These are phyloP conservation scores for Smittium culicis DNA, from an alignment of 371 early-diverging fungal species.

Conservation along the genomic window DNA sequence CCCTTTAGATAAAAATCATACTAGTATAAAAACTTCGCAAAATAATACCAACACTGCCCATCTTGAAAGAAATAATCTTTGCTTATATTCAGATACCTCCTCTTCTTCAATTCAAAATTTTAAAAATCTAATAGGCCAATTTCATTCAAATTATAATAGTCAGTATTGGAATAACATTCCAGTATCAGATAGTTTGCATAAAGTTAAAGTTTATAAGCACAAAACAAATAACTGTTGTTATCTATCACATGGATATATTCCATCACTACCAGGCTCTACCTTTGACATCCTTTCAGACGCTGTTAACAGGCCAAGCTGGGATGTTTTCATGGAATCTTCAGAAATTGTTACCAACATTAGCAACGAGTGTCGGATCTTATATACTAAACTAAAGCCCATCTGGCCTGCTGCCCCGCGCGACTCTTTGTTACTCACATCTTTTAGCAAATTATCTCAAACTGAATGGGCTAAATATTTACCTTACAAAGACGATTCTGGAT, in stretches of 20 bases:
- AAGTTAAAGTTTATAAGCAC: slow-evolving; percentile 3
- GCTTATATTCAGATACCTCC: too few relatives aligned
- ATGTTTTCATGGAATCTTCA: slow-evolving; percentile 38
- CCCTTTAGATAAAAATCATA: too few relatives aligned
- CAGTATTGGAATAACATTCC: background rate
- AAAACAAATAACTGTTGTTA: background rate
- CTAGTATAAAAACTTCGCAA: too few relatives aligned
- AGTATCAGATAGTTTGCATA: background rate
- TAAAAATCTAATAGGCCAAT: too few relatives aligned
- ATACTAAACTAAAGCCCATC: slow-evolving; percentile 37
- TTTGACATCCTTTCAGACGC: slow-evolving; percentile 40
- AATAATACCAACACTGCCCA: too few relatives aligned
- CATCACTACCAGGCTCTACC: slow-evolving; percentile 25
- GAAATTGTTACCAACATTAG: slow-evolving; percentile 25
- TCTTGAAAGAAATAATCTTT: too few relatives aligned
- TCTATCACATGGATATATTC: background rate
- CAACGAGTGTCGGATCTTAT: slow-evolving; percentile 31
- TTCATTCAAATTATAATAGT: background rate
- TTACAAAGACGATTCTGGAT: background rate
- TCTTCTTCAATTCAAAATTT: too few relatives aligned
- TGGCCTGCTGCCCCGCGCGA: slow-evolving; percentile 47
- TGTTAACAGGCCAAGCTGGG: slow-evolving; percentile 37
- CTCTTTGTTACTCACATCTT: slow-evolving; percentile 32
- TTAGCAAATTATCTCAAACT: background rate
- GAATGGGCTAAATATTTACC: background rate